A percentile compares a stretch with the other conserved stretches of the same genome.
Conservation (phyloP, 2,329 filamentous ascomycete species). For the Aspergillaceae sp. region DNA sequence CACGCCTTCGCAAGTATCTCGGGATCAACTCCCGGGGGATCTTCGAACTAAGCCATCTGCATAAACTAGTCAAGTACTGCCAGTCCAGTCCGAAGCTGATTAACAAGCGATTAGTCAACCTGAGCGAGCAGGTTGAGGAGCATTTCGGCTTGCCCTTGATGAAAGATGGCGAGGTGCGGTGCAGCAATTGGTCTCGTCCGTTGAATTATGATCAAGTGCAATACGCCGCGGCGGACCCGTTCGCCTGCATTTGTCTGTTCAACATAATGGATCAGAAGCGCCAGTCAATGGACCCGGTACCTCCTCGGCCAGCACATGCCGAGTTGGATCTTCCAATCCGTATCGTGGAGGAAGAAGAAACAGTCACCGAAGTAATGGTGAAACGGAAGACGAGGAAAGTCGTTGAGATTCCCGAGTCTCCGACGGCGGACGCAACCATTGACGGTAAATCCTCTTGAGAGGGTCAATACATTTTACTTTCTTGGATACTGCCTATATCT, state of each 20-base stretch:
- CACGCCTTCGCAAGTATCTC: constrained; percentile 59
- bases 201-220: constrained; percentile 58
- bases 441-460: neutral
- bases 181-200: constrained; percentile 62
- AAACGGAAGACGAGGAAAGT: too few species aligned
- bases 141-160: constrained; percentile 64
- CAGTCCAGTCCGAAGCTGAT: constrained; percentile 47
- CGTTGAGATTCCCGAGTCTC: too few species aligned
- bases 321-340: constrained; percentile 58
- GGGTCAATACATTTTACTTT: neutral
- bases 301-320: constrained; percentile 59
- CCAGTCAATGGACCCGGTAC: constrained; percentile 56
- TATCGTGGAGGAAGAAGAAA: constrained; percentile 3
- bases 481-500: neutral
- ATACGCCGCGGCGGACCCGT: constrained; percentile 75
- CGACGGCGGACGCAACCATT: neutral
- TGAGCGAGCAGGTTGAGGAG: constrained; percentile 63
- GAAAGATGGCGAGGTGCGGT: constrained; percentile 62
- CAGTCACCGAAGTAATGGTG: neutral
- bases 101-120: constrained; percentile 56
- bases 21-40: constrained; percentile 56
- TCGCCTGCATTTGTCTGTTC: constrained; percentile 67
- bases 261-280: constrained; percentile 62
- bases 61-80: constrained; percentile 65
- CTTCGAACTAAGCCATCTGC: constrained; percentile 75